Conservation (phyloP, 768 basidiomycete genomes). For the Butyriboletus loyo region DNA sequence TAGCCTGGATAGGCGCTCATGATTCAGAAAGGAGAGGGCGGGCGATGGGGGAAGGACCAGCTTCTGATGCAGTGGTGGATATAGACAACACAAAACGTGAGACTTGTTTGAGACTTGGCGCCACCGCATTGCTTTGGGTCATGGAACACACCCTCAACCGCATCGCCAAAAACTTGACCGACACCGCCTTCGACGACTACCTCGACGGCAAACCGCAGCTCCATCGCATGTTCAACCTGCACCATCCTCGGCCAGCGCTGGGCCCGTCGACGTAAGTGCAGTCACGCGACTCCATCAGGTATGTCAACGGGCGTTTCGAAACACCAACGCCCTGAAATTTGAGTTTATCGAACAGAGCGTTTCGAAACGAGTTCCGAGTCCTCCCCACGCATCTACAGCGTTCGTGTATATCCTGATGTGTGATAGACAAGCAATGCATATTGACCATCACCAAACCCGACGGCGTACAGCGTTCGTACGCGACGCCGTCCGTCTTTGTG, state of each 20-base stretch:
- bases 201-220: constrained; percentile 4
- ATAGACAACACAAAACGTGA: not conserved
- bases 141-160: constrained; percentile 8
- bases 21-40: not conserved
- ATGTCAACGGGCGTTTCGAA: constrained; percentile 43
- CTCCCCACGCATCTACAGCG: too few species aligned
- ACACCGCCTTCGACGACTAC: constrained; percentile 28
- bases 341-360: constrained; percentile 44
- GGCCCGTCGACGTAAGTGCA: constrained; percentile 8
- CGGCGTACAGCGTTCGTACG: constrained; percentile 50
- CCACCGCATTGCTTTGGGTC: too few species aligned
- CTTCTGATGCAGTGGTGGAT: not conserved
- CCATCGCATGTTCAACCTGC: not conserved
- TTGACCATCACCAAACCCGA: constrained; percentile 58
- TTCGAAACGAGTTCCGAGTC: constrained; percentile 35
- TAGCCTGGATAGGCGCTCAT: constrained; percentile 21
- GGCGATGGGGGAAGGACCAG: not conserved
- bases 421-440: constrained; percentile 55
- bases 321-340: constrained; percentile 40
- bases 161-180: constrained; percentile 26
- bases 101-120: too few species aligned
- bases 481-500: constrained; percentile 42
- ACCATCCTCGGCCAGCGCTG: not conserved
- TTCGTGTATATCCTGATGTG: constrained; percentile 2
- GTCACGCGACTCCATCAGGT: constrained; percentile 41